A percentile compares a stretch with the other conserved stretches of the same genome.
These are phyloP conservation scores for Hyphopichia buzzinii DNA, from an alignment of 1,139 yeast species.

Conservation along the genomic window DNA sequence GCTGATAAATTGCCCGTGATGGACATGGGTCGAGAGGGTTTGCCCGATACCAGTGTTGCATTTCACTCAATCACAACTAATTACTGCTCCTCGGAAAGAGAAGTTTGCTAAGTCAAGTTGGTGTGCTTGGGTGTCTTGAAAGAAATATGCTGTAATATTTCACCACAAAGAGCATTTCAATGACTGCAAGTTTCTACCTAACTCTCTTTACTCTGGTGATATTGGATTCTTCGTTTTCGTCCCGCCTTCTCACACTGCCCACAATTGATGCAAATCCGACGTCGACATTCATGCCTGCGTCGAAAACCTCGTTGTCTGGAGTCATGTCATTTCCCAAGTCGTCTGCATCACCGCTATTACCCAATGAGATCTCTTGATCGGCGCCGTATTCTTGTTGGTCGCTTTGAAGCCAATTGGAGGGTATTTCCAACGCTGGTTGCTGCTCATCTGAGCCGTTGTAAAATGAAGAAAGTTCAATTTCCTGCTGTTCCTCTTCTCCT, in stretches of 20 bases:
- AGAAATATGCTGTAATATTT: too few relatives aligned
- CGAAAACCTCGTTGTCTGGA: conserved; percentile 15
- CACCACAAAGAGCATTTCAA: too few relatives aligned
- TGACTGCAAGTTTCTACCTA: too few relatives aligned
- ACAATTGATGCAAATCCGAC: conserved; percentile 40
- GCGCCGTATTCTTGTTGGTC: conserved; percentile 6
- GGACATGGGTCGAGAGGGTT: too few relatives aligned
- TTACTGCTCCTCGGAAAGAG: too few relatives aligned
- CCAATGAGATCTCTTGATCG: conserved; percentile 10
- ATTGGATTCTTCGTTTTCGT: conserved; percentile 11
- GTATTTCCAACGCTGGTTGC: conserved; percentile 17
- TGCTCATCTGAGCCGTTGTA: conserved; percentile 4
- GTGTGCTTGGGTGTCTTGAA: too few relatives aligned
- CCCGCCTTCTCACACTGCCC: conserved; percentile 32
- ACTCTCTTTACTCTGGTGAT: conserved; percentile 6
- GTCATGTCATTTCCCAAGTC: conserved; percentile 25
- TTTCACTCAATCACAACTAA: too few relatives aligned
- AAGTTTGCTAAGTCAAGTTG: too few relatives aligned
- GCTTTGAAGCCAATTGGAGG: conserved; percentile 19
- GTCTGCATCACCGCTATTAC: conserved; percentile 37
- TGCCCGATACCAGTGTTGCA: too few relatives aligned
- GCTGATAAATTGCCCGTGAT: too few relatives aligned
- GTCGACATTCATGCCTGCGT: conserved; percentile 47
- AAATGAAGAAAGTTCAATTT: conserved; percentile 9
- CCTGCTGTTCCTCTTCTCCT: conserved; percentile 19